Base-by-base conservation (phyloP, 805 yeast species). In the Blastobotrys mokoenaii region DNA sequence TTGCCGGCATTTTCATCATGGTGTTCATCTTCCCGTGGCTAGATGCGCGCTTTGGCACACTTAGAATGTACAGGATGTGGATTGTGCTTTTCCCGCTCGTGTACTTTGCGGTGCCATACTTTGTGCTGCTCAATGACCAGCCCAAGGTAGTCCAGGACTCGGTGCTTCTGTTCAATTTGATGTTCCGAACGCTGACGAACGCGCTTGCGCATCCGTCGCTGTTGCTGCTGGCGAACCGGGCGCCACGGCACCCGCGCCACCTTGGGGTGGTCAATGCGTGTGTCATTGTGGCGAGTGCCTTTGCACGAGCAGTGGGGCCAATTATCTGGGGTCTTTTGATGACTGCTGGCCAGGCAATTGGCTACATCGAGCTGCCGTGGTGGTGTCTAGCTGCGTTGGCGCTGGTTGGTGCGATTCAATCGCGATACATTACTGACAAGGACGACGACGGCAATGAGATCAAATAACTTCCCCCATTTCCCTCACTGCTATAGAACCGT, bases 261-360 rank as follows among this genome's bases (percentile, higher is more conserved):
- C 46, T 58, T 41, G 82, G 82, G 1, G 70, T 75, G 52, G 70
- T 80, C 46, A 80, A 80, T 55, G 80, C 81, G 11, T 68, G 76
- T 14, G 67, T 79, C 2, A 69, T 78, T 58, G 71, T 79, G 35
- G 66, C 72, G 33, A 61, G 73, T 15, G 71, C 84, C 1, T 59
- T 73, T 31, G 80, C 83, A 0, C 62, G 84, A 51, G 77, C 73
- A 44, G 38, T 72, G 0, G 84, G 78, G 2, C 85, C 84, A 0
- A 56, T 77, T 6, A 29, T 65, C 1, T 77, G 81, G 79, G 84
- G 84, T 3, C 63, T 51, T 45, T 40, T 69, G 25, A 66, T 69
- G 69, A 56, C 71, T 2, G 60, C 61, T 58, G 64, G 67, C 5
- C 63, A 66, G 40, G 35, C 27, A 2, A 8, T 37, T 11, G 53